A percentile compares a stretch with the other conserved stretches of the same genome.
Conservation (phyloP, 352 stramenopile species). For the Globisporangium canariense region DNA sequence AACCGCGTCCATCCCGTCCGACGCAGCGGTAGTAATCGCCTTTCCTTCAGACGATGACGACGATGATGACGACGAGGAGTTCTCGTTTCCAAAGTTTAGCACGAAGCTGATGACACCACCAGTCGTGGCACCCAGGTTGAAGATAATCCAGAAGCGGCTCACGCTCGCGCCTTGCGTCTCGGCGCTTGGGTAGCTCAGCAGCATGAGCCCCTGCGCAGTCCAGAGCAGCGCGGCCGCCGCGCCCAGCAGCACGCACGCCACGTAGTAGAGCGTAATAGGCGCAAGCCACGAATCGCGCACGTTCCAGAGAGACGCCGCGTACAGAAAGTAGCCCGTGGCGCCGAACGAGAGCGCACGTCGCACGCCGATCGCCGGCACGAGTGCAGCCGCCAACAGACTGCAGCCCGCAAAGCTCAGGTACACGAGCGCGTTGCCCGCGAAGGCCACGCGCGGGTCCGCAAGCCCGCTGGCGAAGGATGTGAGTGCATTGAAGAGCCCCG, state of each 20-base stretch:
- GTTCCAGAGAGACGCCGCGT: conserved; percentile 46
- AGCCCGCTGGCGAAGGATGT: conserved; percentile 41
- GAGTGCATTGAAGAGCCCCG: conserved; percentile 55
- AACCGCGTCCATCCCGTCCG: conserved; percentile 40
- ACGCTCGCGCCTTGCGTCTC: conserved; percentile 51
- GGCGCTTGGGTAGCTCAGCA: conserved; percentile 51
- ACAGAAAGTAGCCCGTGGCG: conserved; percentile 51
- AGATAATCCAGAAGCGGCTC: conserved; percentile 77
- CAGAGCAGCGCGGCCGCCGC: conserved; percentile 66
- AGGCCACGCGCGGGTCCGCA: conserved; percentile 35
- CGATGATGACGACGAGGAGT: neutral
- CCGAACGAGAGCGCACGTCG: conserved; percentile 49
- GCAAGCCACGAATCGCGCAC: conserved; percentile 23
- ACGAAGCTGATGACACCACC: conserved; percentile 65
- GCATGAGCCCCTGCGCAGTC: conserved; percentile 70
- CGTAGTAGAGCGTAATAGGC: conserved; percentile 7
- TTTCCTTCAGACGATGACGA: conserved; percentile 1
- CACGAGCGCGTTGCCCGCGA: conserved; percentile 38
- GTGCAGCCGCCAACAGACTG: conserved; percentile 37
- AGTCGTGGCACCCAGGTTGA: conserved; percentile 63
- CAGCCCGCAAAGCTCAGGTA: conserved; percentile 61
- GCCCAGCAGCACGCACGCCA: conserved; percentile 44
- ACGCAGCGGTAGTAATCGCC: conserved; percentile 8
- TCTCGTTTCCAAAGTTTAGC: conserved; percentile 28
- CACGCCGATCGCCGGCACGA: conserved; percentile 47